Evolutionary conservation across 306 rosid species (phyloP).

Genomic region (Vigna reflexopilosa): DNA sequence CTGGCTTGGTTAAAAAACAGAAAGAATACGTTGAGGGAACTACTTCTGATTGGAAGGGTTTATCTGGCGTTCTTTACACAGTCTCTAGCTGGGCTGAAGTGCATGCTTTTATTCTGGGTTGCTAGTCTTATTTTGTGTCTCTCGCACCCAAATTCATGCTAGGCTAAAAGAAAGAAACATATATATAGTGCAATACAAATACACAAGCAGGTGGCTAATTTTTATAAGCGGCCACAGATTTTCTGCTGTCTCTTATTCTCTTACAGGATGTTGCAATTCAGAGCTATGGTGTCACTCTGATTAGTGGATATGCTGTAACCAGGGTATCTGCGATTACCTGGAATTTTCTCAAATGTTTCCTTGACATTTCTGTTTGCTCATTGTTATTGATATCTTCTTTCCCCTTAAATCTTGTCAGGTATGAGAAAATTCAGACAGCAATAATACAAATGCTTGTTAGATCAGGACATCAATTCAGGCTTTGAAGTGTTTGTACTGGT

Average conservation of each 20-base stretch:
- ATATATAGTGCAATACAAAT: slow-evolving; percentile 61
- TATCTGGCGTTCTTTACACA: slow-evolving; percentile 85
- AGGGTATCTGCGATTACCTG: slow-evolving; percentile 52
- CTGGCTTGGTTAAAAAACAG: slow-evolving; percentile 83
- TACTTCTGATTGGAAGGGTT: slow-evolving; percentile 74
- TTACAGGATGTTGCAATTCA: slow-evolving; percentile 60
- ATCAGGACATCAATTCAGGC: slow-evolving; percentile 51
- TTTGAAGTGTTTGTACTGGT: slow-evolving; percentile 52
- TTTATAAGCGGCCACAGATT: slow-evolving; percentile 69
- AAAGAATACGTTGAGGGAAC: slow-evolving; percentile 60
- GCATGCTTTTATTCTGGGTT: slow-evolving; percentile 94
- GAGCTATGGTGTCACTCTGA: slow-evolving; percentile 55
- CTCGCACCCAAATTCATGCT: slow-evolving; percentile 54
- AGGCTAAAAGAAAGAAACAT: slow-evolving; percentile 52
- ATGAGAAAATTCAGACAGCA: slow-evolving; percentile 55
- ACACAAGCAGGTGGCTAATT: slow-evolving; percentile 75
- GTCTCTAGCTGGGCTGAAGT: slow-evolving; percentile 95
- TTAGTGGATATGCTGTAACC: slow-evolving; percentile 54
- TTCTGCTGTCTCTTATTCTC: slow-evolving; percentile 60
- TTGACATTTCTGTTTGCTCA: slow-evolving; percentile 9
- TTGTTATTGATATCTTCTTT: slow-evolving; percentile 42
- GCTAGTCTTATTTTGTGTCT: slow-evolving; percentile 65
- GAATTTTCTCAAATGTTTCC: slow-evolving; percentile 37
- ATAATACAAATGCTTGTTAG: slow-evolving; percentile 56
- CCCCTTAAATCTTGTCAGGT: slow-evolving; percentile 55